phyloP scores from a whole-genome alignment of 2,329 filamentous ascomycete genomes.

The Pyricularia pennisetigena region DNA sequence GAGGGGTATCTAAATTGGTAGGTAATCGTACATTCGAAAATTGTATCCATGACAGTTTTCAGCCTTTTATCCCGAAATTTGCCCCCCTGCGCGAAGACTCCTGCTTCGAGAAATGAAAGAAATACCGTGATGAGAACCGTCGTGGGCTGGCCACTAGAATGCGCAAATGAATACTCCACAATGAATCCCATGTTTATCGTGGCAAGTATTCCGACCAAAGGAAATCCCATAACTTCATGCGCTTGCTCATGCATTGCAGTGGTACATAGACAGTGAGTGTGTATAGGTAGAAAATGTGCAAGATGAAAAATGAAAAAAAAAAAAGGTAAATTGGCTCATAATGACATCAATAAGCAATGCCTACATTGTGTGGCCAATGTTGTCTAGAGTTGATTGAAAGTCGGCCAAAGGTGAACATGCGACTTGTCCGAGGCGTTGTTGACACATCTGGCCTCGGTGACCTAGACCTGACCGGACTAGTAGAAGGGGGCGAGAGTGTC shows the following conservation, averaged over 20 bases:
- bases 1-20: background rate
- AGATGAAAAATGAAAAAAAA: no score
- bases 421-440: constrained; percentile 2
- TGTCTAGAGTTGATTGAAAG: background rate
- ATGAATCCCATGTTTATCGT: background rate
- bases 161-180: background rate
- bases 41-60: background rate
- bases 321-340: background rate
- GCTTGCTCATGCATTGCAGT: background rate
- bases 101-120: background rate
- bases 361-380: constrained; percentile 29
- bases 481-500: constrained; percentile 30
- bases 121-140: background rate
- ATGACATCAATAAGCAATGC: constrained; percentile 32
- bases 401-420: constrained; percentile 2
- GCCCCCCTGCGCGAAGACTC: background rate
- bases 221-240: background rate
- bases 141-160: background rate
- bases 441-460: constrained; percentile 25
- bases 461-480: constrained; percentile 15
- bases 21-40: no score
- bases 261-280: background rate
- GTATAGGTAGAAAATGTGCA: background rate
- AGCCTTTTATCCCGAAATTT: background rate
- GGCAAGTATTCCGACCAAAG: background rate